Conservation (phyloP, 2,329 filamentous ascomycete genomes). For the Lecanicillium sp. region DNA sequence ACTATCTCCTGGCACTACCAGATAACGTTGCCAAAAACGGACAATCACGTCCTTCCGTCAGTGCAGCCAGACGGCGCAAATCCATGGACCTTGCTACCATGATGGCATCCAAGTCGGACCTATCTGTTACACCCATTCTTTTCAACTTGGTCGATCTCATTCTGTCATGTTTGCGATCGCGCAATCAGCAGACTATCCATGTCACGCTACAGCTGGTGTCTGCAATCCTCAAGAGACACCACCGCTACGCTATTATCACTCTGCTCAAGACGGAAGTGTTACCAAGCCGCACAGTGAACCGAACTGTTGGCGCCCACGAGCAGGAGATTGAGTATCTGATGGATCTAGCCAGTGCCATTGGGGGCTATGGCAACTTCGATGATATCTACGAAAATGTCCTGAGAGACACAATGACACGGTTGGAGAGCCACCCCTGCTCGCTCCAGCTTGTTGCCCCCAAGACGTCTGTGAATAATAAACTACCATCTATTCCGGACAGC, state of each 20-base stretch:
- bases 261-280: slow-evolving; percentile 60
- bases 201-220: slow-evolving; percentile 84
- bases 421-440: slow-evolving; percentile 69
- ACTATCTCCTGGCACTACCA: slow-evolving; percentile 80
- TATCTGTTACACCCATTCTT: slow-evolving; percentile 68
- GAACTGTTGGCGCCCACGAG: slow-evolving; percentile 66
- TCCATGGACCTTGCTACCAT: slow-evolving; percentile 81
- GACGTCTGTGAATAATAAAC: slow-evolving; percentile 45
- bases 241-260: slow-evolving; percentile 73
- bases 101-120: slow-evolving; percentile 65
- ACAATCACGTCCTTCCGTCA: slow-evolving; percentile 43
- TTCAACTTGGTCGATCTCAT: slow-evolving; percentile 93
- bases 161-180: slow-evolving; percentile 73
- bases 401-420: slow-evolving; percentile 58
- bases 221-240: slow-evolving; percentile 78
- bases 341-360: slow-evolving; percentile 57
- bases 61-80: slow-evolving; percentile 70
- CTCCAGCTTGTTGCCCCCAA: slow-evolving; percentile 57
- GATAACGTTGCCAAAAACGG: slow-evolving; percentile 35
- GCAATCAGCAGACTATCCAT: slow-evolving; percentile 80
- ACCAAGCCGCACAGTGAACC: slow-evolving; percentile 42
- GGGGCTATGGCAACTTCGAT: slow-evolving; percentile 61
- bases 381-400: slow-evolving; percentile 64
- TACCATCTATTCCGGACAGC: slow-evolving; percentile 46
- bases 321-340: slow-evolving; percentile 67